Evolutionary conservation across 148 eudicot species (phyloP).

Genomic region (Heliamphora exappendiculata): DNA sequence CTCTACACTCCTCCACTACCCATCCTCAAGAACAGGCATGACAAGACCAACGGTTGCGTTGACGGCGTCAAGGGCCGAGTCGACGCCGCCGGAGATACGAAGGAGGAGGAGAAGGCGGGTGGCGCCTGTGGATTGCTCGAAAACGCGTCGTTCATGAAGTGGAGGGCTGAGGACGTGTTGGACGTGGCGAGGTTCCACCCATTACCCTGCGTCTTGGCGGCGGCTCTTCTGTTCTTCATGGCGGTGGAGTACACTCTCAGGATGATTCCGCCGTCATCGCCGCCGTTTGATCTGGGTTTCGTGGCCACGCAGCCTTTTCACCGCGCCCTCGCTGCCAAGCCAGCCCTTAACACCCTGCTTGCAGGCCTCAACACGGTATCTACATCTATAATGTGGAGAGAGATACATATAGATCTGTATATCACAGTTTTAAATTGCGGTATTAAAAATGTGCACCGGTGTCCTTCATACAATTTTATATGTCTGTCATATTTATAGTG

Average conservation of each 20-base stretch:
- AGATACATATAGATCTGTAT: neutral
- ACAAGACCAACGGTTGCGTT: constrained; percentile 1
- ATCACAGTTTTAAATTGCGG: no score
- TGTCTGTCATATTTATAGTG: no score
- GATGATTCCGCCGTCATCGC: constrained; percentile 62
- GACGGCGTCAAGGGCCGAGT: neutral
- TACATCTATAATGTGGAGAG: neutral
- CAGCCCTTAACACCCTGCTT: constrained; percentile 54
- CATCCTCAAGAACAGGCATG: constrained; percentile 9
- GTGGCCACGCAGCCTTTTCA: constrained; percentile 44
- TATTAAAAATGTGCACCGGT: no score
- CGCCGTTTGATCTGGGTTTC: constrained; percentile 89
- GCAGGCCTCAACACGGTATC: constrained; percentile 89
- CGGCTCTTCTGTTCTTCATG: constrained; percentile 70
- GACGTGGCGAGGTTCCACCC: constrained; percentile 45
- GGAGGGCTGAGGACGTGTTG: constrained; percentile 39
- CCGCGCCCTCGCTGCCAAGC: constrained; percentile 38
- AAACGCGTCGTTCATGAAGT: constrained; percentile 55
- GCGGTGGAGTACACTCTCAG: constrained; percentile 81
- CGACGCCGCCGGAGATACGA: neutral
- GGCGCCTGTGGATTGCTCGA: constrained; percentile 14
- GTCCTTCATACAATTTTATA: no score
- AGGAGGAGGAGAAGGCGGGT: neutral
- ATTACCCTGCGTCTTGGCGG: constrained; percentile 49
- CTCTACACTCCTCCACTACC: neutral